Percentiles rank a stretch among this genome's conserved stretches.
Conservation (phyloP, 495 filamentous ascomycete species). For the Tetracladium setigerum region DNA sequence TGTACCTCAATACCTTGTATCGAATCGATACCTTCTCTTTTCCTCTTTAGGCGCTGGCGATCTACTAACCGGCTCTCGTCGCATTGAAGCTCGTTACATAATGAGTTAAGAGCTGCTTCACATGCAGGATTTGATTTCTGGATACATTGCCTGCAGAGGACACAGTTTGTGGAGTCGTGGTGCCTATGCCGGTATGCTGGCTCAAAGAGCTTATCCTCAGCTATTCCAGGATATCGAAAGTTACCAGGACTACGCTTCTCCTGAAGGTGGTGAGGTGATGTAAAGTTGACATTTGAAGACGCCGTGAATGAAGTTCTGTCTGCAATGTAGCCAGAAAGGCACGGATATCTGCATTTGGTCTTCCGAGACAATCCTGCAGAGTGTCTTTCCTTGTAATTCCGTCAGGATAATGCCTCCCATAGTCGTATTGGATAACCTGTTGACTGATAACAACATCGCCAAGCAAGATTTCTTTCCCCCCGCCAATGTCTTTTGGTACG, state of each 20-base stretch:
- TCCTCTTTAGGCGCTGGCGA: too few relatives aligned
- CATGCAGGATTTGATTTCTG: neutral
- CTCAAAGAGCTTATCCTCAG: constrained; percentile 20
- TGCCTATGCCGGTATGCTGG: constrained; percentile 27
- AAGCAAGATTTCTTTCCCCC: constrained; percentile 25
- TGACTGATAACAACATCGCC: constrained; percentile 38
- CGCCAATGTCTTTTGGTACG: constrained; percentile 23
- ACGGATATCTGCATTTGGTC: constrained; percentile 23
- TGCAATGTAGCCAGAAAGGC: constrained; percentile 19
- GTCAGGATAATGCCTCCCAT: constrained; percentile 25
- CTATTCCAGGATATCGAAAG: constrained; percentile 17
- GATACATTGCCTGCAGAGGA: constrained; percentile 1
- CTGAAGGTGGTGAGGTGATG: constrained; percentile 8
- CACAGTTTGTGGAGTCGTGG: constrained; percentile 5
- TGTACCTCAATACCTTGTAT: too few relatives aligned
- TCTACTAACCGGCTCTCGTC: neutral
- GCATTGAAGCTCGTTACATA: neutral
- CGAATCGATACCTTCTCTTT: too few relatives aligned
- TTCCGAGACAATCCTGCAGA: constrained; percentile 22
- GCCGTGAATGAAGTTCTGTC: constrained; percentile 6
- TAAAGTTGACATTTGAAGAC: constrained; percentile 7
- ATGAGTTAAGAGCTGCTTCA: constrained; percentile 4
- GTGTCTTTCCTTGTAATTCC: constrained; percentile 20
- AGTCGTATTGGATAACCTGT: constrained; percentile 28
- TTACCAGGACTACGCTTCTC: neutral